phyloP scores from a whole-genome alignment of 2,329 filamentous ascomycete species.

The Monosporascus ibericus region DNA sequence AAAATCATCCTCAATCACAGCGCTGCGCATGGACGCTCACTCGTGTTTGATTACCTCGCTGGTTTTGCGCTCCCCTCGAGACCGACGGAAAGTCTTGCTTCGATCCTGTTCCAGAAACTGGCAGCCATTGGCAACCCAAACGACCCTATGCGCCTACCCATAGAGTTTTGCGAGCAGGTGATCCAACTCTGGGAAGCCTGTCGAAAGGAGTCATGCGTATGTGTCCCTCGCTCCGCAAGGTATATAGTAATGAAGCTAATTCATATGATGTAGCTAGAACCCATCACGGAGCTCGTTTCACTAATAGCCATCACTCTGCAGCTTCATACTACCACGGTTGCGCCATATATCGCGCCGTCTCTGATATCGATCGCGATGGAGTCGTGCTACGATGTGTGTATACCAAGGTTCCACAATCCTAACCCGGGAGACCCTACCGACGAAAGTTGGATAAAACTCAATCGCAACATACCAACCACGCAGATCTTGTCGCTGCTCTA shows the following conservation, averaged over 20 bases:
- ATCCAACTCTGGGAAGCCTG: slow-evolving; percentile 65
- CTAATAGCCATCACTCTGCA: slow-evolving; percentile 59
- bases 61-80: slow-evolving; percentile 60
- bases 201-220: slow-evolving; percentile 46
- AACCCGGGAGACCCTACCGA: slow-evolving; percentile 43
- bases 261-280: slow-evolving; percentile 36
- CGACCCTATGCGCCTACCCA: slow-evolving; percentile 49
- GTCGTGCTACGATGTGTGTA: slow-evolving; percentile 54
- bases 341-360: slow-evolving; percentile 51
- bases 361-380: slow-evolving; percentile 51
- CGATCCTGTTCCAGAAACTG: slow-evolving; percentile 62
- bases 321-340: slow-evolving; percentile 52
- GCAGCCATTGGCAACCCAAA: slow-evolving; percentile 46
- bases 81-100: slow-evolving; percentile 55
- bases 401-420: slow-evolving; percentile 46
- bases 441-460: slow-evolving; percentile 36
- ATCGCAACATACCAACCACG: slow-evolving; percentile 53
- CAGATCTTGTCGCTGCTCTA: slow-evolving; percentile 63
- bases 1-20: slow-evolving; percentile 61
- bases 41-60: slow-evolving; percentile 63
- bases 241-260: not conserved
- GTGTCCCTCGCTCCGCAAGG: slow-evolving; percentile 14
- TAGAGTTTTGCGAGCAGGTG: slow-evolving; percentile 58
- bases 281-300: slow-evolving; percentile 60
- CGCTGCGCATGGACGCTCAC: slow-evolving; percentile 45